A percentile compares a stretch with the other conserved stretches of the same genome.
These are phyloP conservation scores for Mortierella sp. DNA, from an alignment of 371 early-diverging fungal species.

Conservation along the genomic window DNA sequence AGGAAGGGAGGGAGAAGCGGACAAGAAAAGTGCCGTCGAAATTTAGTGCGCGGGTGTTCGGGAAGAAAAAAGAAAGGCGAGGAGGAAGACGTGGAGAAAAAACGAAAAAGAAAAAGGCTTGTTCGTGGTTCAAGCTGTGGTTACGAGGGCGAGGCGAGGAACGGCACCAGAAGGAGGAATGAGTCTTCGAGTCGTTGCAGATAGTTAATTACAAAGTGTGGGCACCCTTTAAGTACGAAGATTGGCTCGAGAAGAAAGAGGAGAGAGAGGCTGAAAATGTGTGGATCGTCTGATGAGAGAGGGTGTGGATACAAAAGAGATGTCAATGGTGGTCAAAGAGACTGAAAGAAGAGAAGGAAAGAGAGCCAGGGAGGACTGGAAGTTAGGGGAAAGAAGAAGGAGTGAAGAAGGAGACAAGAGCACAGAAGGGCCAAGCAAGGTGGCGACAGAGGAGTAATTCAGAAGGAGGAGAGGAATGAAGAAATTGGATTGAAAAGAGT, in stretches of 20 bases:
- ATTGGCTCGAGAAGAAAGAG: constrained; percentile 5
- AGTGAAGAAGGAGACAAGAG: constrained; percentile 2
- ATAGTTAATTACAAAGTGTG: not conserved
- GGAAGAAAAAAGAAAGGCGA: not conserved
- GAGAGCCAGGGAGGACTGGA: not conserved
- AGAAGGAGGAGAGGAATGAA: not conserved
- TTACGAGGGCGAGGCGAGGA: too few relatives aligned
- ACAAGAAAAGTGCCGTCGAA: not conserved
- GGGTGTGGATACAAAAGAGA: constrained; percentile 17
- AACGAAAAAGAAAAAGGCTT: not conserved
- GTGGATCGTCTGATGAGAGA: constrained; percentile 13
- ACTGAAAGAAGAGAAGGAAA: constrained; percentile 2
- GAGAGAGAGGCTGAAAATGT: constrained; percentile 19
- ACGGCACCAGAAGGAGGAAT: not conserved
- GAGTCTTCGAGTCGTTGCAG: constrained; percentile 7
- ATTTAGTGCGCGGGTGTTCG: not conserved
- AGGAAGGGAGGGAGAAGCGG: not conserved
- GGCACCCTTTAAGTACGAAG: not conserved
- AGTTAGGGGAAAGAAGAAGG: not conserved
- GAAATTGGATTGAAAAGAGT: not conserved
- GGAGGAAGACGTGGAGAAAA: not conserved
- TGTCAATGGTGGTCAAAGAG: constrained; percentile 25
- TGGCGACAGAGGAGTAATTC: not conserved
- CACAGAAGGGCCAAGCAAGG: not conserved
- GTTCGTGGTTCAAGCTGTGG: too few relatives aligned